These are phyloP conservation scores for Limtongia smithiae DNA, from an alignment of 805 yeast species.

Conservation along the genomic window DNA sequence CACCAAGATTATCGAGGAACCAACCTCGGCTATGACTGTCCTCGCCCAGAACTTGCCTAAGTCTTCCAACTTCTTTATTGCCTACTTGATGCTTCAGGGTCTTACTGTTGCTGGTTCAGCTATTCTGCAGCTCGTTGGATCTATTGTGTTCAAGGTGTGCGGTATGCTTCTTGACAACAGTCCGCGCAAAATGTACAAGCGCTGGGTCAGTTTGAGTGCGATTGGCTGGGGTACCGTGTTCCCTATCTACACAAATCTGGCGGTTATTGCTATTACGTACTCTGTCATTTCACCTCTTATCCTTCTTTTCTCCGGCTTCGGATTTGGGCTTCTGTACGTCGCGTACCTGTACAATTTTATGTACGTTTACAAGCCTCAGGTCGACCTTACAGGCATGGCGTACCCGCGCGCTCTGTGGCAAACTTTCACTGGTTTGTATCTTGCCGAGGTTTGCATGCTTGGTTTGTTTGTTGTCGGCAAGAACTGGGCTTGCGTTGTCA, in stretches of 20 bases:
- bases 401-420: constrained; percentile 89
- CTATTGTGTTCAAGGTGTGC: constrained; percentile 67
- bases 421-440: constrained; percentile 79
- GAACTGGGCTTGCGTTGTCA: constrained; percentile 90
- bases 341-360: constrained; percentile 75
- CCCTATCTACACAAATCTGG: constrained; percentile 72
- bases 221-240: constrained; percentile 81
- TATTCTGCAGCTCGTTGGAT: constrained; percentile 67
- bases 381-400: constrained; percentile 75
- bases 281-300: constrained; percentile 84
- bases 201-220: constrained; percentile 58
- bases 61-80: constrained; percentile 85
- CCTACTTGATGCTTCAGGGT: constrained; percentile 79
- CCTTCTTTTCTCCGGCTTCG: constrained; percentile 64
- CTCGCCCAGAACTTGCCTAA: constrained; percentile 78
- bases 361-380: constrained; percentile 62
- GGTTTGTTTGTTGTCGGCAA: constrained; percentile 87
- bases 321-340: constrained; percentile 68
- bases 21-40: constrained; percentile 66
- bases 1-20: constrained; percentile 64
- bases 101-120: constrained; percentile 72
- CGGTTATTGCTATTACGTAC: constrained; percentile 68
- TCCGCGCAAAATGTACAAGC: constrained; percentile 88
- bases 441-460: constrained; percentile 80
- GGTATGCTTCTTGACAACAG: constrained; percentile 74